phyloP scores from a whole-genome alignment of 2,329 filamentous ascomycete genomes.

The Alternaria novae-zelandiae region DNA sequence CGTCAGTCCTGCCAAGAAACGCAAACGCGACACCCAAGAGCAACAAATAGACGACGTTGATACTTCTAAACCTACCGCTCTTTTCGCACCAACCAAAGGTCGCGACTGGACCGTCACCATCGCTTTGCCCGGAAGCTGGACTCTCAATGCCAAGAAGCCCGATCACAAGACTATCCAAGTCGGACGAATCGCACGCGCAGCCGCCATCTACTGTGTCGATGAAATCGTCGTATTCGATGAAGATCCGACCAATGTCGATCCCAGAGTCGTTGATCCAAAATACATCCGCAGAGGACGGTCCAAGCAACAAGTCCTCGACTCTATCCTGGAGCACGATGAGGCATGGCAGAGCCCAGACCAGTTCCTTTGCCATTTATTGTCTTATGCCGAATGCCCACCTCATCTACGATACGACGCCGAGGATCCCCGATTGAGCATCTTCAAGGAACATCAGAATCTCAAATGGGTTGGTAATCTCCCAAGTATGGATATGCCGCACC shows the following conservation, averaged over 20 bases:
- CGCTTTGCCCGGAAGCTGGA: constrained; percentile 77
- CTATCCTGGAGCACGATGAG: constrained; percentile 51
- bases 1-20: constrained; percentile 24
- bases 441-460: constrained; percentile 80
- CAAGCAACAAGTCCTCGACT: constrained; percentile 52
- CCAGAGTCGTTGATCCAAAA: constrained; percentile 27
- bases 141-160: constrained; percentile 68
- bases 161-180: constrained; percentile 77
- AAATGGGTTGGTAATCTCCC: constrained; percentile 74
- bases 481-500: constrained; percentile 84
- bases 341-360: constrained; percentile 76
- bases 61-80: constrained; percentile 71
- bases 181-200: constrained; percentile 78
- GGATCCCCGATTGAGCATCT: constrained; percentile 67
- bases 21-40: constrained; percentile 16
- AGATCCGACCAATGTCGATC: constrained; percentile 50
- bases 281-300: constrained; percentile 34
- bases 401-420: constrained; percentile 61
- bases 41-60: constrained; percentile 43
- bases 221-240: constrained; percentile 86
- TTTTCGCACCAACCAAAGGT: constrained; percentile 69
- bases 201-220: constrained; percentile 83
- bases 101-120: constrained; percentile 77
- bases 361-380: constrained; percentile 79
- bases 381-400: constrained; percentile 83